Evolutionary conservation across 352 stramenopile species (phyloP).

Genomic region (Globisporangium paddicum): DNA sequence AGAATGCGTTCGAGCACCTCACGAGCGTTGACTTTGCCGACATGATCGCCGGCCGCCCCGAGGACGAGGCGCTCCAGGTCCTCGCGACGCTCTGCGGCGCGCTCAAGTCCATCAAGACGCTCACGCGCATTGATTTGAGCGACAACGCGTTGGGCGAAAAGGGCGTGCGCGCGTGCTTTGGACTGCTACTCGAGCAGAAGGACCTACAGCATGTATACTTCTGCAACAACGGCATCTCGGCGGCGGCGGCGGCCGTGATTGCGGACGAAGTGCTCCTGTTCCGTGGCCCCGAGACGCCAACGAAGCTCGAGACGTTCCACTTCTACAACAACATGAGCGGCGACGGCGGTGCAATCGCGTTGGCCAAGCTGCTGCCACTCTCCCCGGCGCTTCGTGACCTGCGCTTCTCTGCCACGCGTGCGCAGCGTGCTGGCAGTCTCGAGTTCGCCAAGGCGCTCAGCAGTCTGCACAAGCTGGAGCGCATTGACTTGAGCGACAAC

Average conservation of each 20-base stretch:
- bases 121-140: constrained; percentile 85
- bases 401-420: constrained; percentile 92
- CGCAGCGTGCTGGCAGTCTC: constrained; percentile 80
- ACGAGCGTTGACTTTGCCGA: constrained; percentile 83
- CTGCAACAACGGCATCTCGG: constrained; percentile 95
- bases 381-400: constrained; percentile 86
- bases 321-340: constrained; percentile 98
- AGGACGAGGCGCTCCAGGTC: constrained; percentile 82
- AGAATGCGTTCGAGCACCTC: constrained; percentile 50
- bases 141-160: constrained; percentile 96
- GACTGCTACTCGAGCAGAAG: constrained; percentile 72
- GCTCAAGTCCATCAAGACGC: constrained; percentile 62
- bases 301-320: constrained; percentile 90
- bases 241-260: constrained; percentile 82
- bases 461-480: constrained; percentile 65
- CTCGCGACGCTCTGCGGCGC: constrained; percentile 75
- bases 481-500: constrained; percentile 93
- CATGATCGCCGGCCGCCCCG: constrained; percentile 79
- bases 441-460: constrained; percentile 81
- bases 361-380: constrained; percentile 84
- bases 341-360: constrained; percentile 85
- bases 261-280: constrained; percentile 87
- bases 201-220: constrained; percentile 88
- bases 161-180: constrained; percentile 88
- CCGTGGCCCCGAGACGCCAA: constrained; percentile 51